Evolutionary conservation across 768 basidiomycete species (phyloP).

Genomic region (Vishniacozyma victoriae): DNA sequence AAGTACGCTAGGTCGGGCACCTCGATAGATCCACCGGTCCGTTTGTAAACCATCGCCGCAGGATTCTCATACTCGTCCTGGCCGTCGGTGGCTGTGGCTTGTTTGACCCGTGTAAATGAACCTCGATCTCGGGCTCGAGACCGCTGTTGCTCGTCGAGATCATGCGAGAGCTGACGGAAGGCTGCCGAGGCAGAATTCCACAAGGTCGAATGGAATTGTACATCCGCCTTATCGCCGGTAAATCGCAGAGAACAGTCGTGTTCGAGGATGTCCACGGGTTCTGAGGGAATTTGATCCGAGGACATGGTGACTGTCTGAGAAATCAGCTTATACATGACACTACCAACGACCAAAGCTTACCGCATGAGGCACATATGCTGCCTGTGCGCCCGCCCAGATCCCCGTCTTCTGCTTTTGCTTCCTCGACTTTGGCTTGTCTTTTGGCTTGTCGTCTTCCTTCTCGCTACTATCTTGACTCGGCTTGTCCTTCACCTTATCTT

Average conservation of each 20-base stretch:
- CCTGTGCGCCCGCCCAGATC: neutral
- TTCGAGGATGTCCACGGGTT: slow-evolving; percentile 13
- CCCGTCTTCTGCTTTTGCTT: no score
- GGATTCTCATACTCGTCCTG: slow-evolving; percentile 2
- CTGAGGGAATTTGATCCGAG: slow-evolving; percentile 23
- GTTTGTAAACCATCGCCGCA: neutral
- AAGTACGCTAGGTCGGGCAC: slow-evolving; percentile 31
- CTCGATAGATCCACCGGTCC: slow-evolving; percentile 2
- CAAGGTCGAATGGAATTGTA: slow-evolving; percentile 29
- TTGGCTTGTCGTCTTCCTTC: no score
- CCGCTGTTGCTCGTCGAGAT: slow-evolving; percentile 26
- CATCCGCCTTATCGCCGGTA: slow-evolving; percentile 32
- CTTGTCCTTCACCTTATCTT: no score
- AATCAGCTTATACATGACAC: neutral
- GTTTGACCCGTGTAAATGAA: no score
- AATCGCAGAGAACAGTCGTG: slow-evolving; percentile 36
- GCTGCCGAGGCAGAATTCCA: slow-evolving; percentile 24
- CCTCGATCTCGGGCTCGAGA: slow-evolving; percentile 13
- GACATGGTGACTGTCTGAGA: slow-evolving; percentile 32
- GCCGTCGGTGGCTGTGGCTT: neutral
- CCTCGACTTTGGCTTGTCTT: no score
- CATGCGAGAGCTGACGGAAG: slow-evolving; percentile 22
- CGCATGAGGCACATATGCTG: neutral
- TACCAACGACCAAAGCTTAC: neutral
- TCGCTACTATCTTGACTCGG: no score